These are phyloP conservation scores for Trypanosoma rangeli DNA, from an alignment of 208 protist species.

Conservation along the genomic window DNA sequence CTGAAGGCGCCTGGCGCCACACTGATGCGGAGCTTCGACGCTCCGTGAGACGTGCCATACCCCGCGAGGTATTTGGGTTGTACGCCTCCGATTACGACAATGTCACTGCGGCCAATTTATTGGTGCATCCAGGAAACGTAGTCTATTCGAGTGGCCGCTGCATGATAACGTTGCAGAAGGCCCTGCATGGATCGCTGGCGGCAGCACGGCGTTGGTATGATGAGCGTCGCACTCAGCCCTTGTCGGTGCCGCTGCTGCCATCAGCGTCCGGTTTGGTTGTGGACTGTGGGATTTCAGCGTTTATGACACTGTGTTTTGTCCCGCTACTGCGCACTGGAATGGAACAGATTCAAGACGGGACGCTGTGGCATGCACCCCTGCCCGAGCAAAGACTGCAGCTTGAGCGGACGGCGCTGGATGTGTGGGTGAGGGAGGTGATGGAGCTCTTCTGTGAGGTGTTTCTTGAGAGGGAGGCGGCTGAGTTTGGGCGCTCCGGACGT, in stretches of 20 bases:
- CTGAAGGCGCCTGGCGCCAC: not conserved
- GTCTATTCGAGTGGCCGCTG: not conserved
- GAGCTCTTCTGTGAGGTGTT: conserved; percentile 3
- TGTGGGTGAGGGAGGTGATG: conserved; percentile 9
- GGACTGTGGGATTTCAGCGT: not conserved
- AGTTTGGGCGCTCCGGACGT: not conserved
- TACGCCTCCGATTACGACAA: not conserved
- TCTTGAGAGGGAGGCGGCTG: not conserved
- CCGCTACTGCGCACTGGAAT: conserved; percentile 3
- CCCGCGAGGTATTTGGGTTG: conserved; percentile 5
- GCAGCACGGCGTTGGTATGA: not conserved
- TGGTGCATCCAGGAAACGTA: not conserved
- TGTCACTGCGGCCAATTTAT: not conserved
- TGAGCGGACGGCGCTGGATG: not conserved
- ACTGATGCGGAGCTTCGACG: conserved; percentile 4
- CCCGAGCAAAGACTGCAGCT: not conserved
- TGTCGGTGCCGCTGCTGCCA: not conserved
- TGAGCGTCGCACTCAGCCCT: not conserved
- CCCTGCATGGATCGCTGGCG: not conserved
- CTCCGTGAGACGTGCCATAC: not conserved
- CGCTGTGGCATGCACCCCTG: not conserved
- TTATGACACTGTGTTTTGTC: conserved; percentile 8
- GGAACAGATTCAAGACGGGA: not conserved
- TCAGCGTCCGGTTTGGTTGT: not conserved
- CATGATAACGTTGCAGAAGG: not conserved